phyloP scores from a whole-genome alignment of 2,329 filamentous ascomycete species.

The Fusarium chuoi region DNA sequence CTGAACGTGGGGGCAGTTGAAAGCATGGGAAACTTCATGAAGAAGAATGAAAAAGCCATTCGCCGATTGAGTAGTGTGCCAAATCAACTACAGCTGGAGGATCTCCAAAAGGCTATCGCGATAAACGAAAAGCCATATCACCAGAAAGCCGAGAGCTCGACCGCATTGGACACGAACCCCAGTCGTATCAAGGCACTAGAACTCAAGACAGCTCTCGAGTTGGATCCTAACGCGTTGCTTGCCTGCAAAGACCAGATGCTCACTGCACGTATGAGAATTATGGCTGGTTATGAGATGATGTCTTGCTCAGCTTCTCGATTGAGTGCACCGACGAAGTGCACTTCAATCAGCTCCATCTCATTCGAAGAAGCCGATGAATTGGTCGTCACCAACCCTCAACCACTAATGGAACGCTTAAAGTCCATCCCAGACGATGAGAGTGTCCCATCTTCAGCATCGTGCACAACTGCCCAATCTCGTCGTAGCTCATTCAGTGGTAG shows the following conservation, averaged over 20 bases:
- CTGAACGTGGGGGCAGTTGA: constrained; percentile 12
- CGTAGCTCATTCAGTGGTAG: constrained; percentile 14
- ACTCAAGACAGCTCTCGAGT: accelerated
- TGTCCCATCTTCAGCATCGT: not conserved
- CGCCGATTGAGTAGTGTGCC: constrained; percentile 29
- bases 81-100: not conserved
- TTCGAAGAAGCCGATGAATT: not conserved
- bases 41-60: constrained; percentile 32
- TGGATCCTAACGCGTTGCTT: not conserved
- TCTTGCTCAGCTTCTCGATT: not conserved
- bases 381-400: not conserved
- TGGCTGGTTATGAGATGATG: not conserved
- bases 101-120: not conserved
- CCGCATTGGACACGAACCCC: accelerated
- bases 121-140: accelerated
- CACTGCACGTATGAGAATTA: not conserved
- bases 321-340: accelerated
- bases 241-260: constrained; percentile 5
- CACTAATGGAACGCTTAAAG: not conserved
- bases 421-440: not conserved
- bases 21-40: constrained; percentile 30
- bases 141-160: accelerated
- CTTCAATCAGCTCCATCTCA: accelerated
- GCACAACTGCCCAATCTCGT: not conserved
- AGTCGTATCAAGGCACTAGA: accelerated